Evolutionary conservation across 2,329 filamentous ascomycete species (phyloP).

Genomic region (Gremmenia infestans): DNA sequence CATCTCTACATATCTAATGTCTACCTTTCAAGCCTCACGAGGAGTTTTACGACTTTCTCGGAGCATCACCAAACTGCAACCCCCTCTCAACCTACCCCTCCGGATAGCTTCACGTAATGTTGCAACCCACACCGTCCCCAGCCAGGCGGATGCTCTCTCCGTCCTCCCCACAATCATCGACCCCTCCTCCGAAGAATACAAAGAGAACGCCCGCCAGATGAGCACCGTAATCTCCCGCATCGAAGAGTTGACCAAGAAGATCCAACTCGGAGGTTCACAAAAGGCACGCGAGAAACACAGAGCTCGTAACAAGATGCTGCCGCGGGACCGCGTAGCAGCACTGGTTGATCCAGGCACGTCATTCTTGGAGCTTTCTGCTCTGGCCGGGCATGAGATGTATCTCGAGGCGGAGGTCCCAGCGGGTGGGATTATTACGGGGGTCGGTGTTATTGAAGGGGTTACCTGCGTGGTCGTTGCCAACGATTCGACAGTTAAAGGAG

Average conservation of each 20-base stretch:
- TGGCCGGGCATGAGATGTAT: constrained; percentile 84
- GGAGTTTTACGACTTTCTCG: constrained; percentile 41
- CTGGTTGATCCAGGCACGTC: constrained; percentile 84
- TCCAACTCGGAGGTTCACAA: constrained; percentile 70
- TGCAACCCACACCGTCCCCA: constrained; percentile 73
- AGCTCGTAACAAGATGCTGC: constrained; percentile 87
- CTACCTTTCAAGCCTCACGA: constrained; percentile 42
- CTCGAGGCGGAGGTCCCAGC: constrained; percentile 81
- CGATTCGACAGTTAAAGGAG: constrained; percentile 95
- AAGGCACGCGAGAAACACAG: constrained; percentile 87
- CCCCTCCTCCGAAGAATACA: constrained; percentile 69
- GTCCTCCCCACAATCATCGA: constrained; percentile 73
- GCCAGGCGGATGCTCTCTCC: constrained; percentile 80
- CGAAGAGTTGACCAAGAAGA: constrained; percentile 62
- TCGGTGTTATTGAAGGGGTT: constrained; percentile 86
- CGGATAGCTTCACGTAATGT: constrained; percentile 33
- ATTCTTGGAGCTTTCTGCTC: constrained; percentile 89
- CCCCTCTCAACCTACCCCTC: constrained; percentile 23
- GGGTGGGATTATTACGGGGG: constrained; percentile 86
- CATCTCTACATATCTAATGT: constrained; percentile 37
- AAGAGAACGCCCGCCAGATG: constrained; percentile 78
- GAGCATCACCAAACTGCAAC: constrained; percentile 34
- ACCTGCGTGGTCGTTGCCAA: constrained; percentile 92
- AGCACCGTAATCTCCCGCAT: constrained; percentile 64
- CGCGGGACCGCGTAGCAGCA: constrained; percentile 80